phyloP scores from a whole-genome alignment of 768 basidiomycete species.

The Brasilioporus rufonigricans region DNA sequence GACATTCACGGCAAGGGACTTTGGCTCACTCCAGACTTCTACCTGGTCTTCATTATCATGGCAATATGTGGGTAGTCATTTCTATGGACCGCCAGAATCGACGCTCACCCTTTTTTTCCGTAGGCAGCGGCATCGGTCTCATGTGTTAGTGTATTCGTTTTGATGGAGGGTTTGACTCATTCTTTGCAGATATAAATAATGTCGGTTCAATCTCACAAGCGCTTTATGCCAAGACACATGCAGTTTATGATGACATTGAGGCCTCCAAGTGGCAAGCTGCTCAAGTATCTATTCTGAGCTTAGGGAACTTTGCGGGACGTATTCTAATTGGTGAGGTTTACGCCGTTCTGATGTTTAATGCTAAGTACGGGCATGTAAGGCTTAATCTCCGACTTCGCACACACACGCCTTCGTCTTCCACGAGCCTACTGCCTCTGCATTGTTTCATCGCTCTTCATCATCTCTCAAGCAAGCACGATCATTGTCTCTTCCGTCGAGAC shows the following conservation, averaged over 20 bases:
- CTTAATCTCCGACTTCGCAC: constrained; percentile 62
- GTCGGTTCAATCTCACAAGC: constrained; percentile 77
- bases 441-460: constrained; percentile 63
- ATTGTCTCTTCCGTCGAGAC: constrained; percentile 52
- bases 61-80: constrained; percentile 47
- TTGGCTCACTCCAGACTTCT: constrained; percentile 56
- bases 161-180: neutral
- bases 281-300: constrained; percentile 80
- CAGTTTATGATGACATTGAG: constrained; percentile 62
- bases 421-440: constrained; percentile 69
- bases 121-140: constrained; percentile 71
- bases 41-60: constrained; percentile 56
- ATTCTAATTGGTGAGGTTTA: constrained; percentile 60
- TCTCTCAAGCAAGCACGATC: constrained; percentile 66
- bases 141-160: constrained; percentile 53
- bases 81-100: neutral
- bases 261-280: constrained; percentile 76
- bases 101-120: neutral
- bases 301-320: constrained; percentile 80
- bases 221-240: constrained; percentile 57
- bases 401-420: constrained; percentile 55
- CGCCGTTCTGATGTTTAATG: neutral
- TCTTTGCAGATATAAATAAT: constrained; percentile 70
- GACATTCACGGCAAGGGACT: constrained; percentile 57
- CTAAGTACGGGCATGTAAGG: constrained; percentile 38